Evolutionary conservation across 2,329 filamentous ascomycete species (phyloP).

Genomic region (Gaeumannomyces tritici): DNA sequence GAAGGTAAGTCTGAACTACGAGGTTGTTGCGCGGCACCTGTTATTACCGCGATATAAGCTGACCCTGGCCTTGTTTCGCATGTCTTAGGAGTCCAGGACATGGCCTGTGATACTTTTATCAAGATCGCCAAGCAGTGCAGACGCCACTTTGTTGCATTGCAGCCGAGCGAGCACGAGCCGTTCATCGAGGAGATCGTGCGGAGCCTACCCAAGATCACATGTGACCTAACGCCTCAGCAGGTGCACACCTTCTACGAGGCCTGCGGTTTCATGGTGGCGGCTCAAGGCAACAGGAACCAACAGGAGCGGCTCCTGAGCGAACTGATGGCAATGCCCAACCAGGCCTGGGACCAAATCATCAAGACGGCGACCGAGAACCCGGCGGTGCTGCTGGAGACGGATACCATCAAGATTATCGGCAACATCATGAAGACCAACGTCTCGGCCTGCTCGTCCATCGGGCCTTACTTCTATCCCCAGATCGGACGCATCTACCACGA

Average conservation of each 20-base stretch:
- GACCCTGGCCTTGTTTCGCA: constrained; percentile 2
- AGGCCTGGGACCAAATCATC: constrained; percentile 94
- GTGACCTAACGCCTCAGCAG: constrained; percentile 89
- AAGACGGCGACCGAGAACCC: constrained; percentile 77
- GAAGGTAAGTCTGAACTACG: constrained; percentile 55
- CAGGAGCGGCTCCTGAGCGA: constrained; percentile 88
- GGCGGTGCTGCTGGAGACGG: constrained; percentile 76
- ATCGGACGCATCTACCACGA: constrained; percentile 96
- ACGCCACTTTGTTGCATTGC: constrained; percentile 90
- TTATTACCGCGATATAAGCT: constrained; percentile 1
- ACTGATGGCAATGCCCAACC: constrained; percentile 87
- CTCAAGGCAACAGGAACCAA: constrained; percentile 87
- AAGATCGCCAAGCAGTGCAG: constrained; percentile 99
- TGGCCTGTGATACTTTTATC: constrained; percentile 99
- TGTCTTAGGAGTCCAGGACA: constrained; percentile 78
- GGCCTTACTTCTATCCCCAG: constrained; percentile 95
- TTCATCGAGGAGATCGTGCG: constrained; percentile 99
- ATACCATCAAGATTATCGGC: constrained; percentile 96
- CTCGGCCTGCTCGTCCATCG: constrained; percentile 93
- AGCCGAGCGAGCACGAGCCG: constrained; percentile 87
- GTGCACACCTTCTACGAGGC: constrained; percentile 99
- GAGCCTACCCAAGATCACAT: constrained; percentile 91
- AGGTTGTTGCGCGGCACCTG: not conserved
- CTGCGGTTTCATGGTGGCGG: constrained; percentile 97
- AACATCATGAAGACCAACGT: constrained; percentile 99